phyloP scores from a whole-genome alignment of 208 protist species.

The Balamuthia mandrillaris region DNA sequence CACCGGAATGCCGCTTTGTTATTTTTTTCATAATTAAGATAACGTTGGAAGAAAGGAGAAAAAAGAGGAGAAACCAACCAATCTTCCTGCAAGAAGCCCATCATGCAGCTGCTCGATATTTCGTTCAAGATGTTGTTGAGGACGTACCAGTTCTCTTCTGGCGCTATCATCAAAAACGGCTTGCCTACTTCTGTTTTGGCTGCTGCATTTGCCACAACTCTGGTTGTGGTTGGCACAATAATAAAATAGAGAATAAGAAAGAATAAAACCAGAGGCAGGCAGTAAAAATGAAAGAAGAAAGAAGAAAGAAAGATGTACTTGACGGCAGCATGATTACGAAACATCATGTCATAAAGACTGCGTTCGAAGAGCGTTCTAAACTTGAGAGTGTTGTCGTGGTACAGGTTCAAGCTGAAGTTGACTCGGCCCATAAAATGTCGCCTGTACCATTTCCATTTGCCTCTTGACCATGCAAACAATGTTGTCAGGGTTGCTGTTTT shows the following conservation, averaged over 20 bases:
- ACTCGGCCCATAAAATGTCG: conserved; percentile 16
- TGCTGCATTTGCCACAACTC: background rate
- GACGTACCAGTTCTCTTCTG: conserved; percentile 22
- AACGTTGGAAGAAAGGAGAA: background rate
- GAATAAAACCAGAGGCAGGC: background rate
- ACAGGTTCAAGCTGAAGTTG: background rate
- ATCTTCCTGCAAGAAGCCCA: background rate
- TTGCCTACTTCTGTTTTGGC: background rate
- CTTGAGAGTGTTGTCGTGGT: background rate
- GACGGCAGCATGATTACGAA: conserved; percentile 24
- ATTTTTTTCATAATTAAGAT: too few species aligned
- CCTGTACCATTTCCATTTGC: conserved; percentile 3
- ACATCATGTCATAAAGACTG: background rate
- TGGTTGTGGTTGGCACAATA: background rate
- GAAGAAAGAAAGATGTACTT: background rate
- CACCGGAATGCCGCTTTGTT: background rate
- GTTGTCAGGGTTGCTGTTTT: too few species aligned
- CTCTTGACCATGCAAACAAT: too few species aligned
- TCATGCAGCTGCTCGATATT: background rate
- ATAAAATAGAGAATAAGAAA: background rate
- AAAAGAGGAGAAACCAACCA: background rate
- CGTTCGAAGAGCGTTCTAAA: conserved; percentile 17
- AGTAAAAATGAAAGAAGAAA: background rate
- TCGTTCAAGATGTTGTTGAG: conserved; percentile 22
- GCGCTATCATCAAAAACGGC: background rate